Conservation (phyloP, 2,329 filamentous ascomycete genomes). For the Aureobasidium lini region DNA sequence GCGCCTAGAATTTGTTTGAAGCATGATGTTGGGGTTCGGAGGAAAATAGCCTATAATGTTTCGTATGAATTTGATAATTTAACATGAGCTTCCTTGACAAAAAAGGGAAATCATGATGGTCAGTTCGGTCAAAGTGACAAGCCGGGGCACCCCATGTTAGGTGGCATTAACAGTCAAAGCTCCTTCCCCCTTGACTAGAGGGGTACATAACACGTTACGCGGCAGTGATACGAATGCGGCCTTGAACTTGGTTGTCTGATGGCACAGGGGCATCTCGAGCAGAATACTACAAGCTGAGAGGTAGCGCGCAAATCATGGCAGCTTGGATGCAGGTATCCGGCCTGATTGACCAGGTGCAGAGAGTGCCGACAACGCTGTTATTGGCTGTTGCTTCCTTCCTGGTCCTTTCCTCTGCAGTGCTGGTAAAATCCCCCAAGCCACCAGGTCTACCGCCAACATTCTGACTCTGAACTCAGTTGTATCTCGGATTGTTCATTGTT, state of each 20-base stretch:
- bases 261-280: background rate
- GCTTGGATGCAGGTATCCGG: background rate
- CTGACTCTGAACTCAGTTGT: constrained; percentile 18
- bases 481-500: constrained; percentile 56
- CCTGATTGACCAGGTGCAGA: constrained; percentile 3
- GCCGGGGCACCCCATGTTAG: background rate
- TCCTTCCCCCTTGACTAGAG: background rate
- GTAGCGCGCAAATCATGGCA: constrained; percentile 2
- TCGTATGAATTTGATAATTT: too few relatives aligned
- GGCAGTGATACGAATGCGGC: background rate
- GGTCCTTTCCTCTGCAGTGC: constrained; percentile 20
- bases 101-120: background rate
- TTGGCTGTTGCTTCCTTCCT: constrained; percentile 13
- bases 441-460: background rate
- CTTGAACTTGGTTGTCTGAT: background rate
- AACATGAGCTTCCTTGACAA: background rate
- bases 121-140: background rate
- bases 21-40: background rate
- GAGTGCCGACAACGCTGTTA: background rate
- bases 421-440: constrained; percentile 18
- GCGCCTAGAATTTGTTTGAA: background rate
- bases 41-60: too few relatives aligned
- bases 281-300: background rate
- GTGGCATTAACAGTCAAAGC: background rate
- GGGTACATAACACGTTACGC: constrained; percentile 2